A percentile compares a stretch with the other conserved stretches of the same genome.
Evolutionary conservation across 2,329 filamentous ascomycete genomes (phyloP).

Genomic region (Sphaceloma murrayae): DNA sequence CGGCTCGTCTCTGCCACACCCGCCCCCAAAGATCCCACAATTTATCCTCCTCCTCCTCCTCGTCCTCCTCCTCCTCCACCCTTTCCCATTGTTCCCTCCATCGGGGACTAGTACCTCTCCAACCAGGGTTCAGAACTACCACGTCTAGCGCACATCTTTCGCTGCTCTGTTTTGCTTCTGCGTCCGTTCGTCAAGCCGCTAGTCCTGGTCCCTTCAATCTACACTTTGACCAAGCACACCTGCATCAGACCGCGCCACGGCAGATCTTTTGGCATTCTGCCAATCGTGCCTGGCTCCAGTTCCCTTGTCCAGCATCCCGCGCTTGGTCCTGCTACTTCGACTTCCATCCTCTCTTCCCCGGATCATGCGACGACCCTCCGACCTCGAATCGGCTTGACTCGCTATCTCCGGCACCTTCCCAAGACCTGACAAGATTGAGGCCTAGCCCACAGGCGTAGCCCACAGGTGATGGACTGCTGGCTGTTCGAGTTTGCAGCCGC

Average conservation of each 20-base stretch:
- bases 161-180: slow-evolving; percentile 6
- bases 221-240: neutral
- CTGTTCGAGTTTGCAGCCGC: neutral
- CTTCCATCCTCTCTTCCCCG: neutral
- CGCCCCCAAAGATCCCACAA: neutral
- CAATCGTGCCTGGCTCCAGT: neutral
- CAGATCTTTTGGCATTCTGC: slow-evolving; percentile 3
- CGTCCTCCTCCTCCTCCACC: neutral
- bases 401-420: neutral
- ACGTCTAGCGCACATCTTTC: slow-evolving; percentile 11
- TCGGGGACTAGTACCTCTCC: slow-evolving; percentile 3
- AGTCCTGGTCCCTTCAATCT: neutral
- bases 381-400: slow-evolving; percentile 13
- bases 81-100: neutral
- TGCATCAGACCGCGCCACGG: slow-evolving; percentile 6
- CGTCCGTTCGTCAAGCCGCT: slow-evolving; percentile 2
- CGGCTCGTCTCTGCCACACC: neutral
- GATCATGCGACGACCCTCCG: slow-evolving; percentile 13
- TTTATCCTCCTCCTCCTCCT: neutral
- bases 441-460: too few relatives aligned
- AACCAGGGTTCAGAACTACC: neutral
- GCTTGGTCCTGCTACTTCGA: slow-evolving; percentile 7
- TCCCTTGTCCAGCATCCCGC: neutral
- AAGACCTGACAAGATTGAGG: too few relatives aligned
- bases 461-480: neutral